Evolutionary conservation across 441 rosid genomes (phyloP).

Genomic region (Cnidoscolus chayamansa): DNA sequence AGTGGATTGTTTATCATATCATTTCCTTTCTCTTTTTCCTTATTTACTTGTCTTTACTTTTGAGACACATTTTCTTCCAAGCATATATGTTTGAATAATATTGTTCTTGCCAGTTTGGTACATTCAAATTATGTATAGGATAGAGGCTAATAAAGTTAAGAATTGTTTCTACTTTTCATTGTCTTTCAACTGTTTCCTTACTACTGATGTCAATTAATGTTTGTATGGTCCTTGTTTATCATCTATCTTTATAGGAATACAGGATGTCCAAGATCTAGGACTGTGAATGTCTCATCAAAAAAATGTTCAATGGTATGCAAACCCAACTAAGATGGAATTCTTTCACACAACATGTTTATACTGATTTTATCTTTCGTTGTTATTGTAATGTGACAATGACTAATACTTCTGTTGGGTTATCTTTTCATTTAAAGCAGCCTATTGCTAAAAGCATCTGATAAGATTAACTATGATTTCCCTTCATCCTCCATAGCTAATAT

Average conservation of each 20-base stretch:
- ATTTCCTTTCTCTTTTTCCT: not conserved
- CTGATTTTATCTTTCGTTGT: not conserved
- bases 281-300: conserved; percentile 35
- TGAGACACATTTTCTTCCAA: not conserved
- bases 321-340: not conserved
- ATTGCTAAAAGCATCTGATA: not conserved
- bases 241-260: conserved; percentile 40
- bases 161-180: not conserved
- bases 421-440: not conserved
- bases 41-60: not conserved
- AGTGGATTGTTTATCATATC: not conserved
- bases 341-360: not conserved
- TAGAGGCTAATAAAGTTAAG: not conserved
- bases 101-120: not conserved
- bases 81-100: not conserved
- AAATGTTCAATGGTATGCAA: conserved; percentile 47
- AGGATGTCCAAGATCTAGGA: conserved; percentile 36
- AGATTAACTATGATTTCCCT: not conserved
- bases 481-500: not conserved
- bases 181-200: not conserved
- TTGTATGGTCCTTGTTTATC: conserved; percentile 23
- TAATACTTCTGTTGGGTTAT: not conserved
- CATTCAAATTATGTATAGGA: not conserved
- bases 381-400: not conserved
- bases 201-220: conserved; percentile 17